Conservation (phyloP, 805 yeast genomes). For the Cephaloascus fragrans region DNA sequence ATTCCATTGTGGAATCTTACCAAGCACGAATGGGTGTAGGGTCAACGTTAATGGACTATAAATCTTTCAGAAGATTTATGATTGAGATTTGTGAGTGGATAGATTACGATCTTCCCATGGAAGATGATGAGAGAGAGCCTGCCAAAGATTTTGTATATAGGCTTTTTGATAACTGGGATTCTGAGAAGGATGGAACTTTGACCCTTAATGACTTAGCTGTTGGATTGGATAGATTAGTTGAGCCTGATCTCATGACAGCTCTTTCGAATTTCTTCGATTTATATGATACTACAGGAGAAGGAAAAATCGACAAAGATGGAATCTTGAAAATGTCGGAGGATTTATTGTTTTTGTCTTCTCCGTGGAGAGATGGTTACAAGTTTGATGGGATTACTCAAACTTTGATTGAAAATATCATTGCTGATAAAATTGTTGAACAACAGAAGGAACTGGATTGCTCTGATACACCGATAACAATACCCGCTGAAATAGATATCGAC, state of each 20-base stretch:
- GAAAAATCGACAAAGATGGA: slow-evolving; percentile 64
- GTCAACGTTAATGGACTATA: slow-evolving; percentile 61
- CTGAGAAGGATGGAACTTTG: slow-evolving; percentile 42
- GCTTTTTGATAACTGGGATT: slow-evolving; percentile 65
- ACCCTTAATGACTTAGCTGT: slow-evolving; percentile 59
- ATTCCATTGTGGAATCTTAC: slow-evolving; percentile 63
- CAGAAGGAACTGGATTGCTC: slow-evolving; percentile 14
- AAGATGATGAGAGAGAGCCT: slow-evolving; percentile 7
- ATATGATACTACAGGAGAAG: slow-evolving; percentile 53
- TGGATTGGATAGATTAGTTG: slow-evolving; percentile 64
- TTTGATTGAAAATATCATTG: slow-evolving; percentile 57
- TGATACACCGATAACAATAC: slow-evolving; percentile 26
- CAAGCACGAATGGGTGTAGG: slow-evolving; percentile 40
- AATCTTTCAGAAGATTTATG: slow-evolving; percentile 65
- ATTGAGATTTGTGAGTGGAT: slow-evolving; percentile 77
- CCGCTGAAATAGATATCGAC: slow-evolving; percentile 53
- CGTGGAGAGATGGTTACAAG: slow-evolving; percentile 67
- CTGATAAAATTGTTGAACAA: slow-evolving; percentile 45
- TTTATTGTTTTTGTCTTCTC: slow-evolving; percentile 67
- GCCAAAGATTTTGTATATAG: slow-evolving; percentile 46
- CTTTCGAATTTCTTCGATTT: slow-evolving; percentile 72
- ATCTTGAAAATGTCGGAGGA: slow-evolving; percentile 85
- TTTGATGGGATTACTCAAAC: slow-evolving; percentile 58
- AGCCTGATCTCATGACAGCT: slow-evolving; percentile 67
- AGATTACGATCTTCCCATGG: slow-evolving; percentile 13